phyloP scores from a whole-genome alignment of 345 rosid genomes.

The Cochlearia excelsa region DNA sequence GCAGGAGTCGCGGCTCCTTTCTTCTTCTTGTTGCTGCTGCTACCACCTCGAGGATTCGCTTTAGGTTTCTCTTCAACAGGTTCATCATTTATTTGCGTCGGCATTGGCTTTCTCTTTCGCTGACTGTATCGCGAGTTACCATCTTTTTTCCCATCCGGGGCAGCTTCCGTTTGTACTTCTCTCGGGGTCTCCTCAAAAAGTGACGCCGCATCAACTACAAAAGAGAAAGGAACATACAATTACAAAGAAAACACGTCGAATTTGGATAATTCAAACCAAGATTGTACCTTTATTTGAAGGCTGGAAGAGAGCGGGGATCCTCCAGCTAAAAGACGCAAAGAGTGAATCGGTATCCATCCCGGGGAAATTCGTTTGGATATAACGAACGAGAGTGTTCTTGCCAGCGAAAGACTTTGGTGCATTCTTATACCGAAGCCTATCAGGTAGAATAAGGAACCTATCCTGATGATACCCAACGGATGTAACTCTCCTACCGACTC shows the following conservation, averaged over 20 bases:
- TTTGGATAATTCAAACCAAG: not conserved
- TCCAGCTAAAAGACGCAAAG: conserved; percentile 84
- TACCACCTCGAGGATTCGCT: conserved; percentile 24
- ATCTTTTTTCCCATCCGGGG: conserved; percentile 26
- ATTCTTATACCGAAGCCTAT: conserved; percentile 34
- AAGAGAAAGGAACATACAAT: not conserved
- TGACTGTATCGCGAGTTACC: conserved; percentile 29
- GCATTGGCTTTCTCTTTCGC: conserved; percentile 45
- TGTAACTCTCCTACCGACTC: conserved; percentile 68
- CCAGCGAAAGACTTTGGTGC: conserved; percentile 53
- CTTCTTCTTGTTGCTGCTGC: conserved; percentile 44
- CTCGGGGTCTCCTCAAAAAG: conserved; percentile 37
- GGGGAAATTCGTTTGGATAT: conserved; percentile 47
- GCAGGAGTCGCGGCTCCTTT: conserved; percentile 26
- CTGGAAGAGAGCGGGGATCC: conserved; percentile 52
- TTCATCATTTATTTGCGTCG: conserved; percentile 16
- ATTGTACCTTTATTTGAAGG: conserved; percentile 40
- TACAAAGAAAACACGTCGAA: not conserved
- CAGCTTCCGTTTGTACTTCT: conserved; percentile 22
- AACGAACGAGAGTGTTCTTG: conserved; percentile 53
- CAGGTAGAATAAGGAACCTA: conserved; percentile 64
- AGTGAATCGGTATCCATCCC: conserved; percentile 51
- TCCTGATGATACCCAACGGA: conserved; percentile 55
- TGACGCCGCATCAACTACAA: conserved; percentile 36
- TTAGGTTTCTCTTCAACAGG: conserved; percentile 24